Percentiles rank a stretch among this genome's conserved stretches.
phyloP scores from a whole-genome alignment of 2,329 filamentous ascomycete genomes.

The Alternaria sp. region DNA sequence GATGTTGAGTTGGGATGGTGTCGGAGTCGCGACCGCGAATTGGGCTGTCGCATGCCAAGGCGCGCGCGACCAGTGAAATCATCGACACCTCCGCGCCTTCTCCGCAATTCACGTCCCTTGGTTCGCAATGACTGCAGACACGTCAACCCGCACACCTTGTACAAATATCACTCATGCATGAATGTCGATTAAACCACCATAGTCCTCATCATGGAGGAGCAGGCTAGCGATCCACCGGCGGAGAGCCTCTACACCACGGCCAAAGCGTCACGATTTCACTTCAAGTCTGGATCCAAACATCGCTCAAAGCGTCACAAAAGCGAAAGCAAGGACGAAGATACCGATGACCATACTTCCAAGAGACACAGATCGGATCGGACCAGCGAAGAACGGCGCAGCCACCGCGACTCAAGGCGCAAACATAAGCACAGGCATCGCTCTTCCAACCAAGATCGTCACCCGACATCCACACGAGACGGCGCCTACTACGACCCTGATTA shows the following conservation, averaged over 20 bases:
- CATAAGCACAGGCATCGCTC: conserved; percentile 27
- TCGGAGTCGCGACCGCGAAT: background rate
- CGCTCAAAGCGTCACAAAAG: conserved; percentile 27
- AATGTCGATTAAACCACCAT: conserved; percentile 11
- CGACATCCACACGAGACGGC: conserved; percentile 36
- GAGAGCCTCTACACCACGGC: conserved; percentile 32
- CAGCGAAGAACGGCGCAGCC: conserved; percentile 5
- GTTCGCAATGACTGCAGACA: background rate
- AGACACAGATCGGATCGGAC: conserved; percentile 20
- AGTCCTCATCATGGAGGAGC: conserved; percentile 37
- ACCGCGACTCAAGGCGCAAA: conserved; percentile 23
- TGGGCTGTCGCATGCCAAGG: conserved; percentile 27
- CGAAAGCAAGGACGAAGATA: conserved; percentile 12
- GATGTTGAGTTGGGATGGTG: conserved; percentile 12
- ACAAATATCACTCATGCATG: conserved; percentile 22
- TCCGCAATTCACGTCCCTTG: conserved; percentile 20
- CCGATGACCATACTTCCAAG: conserved; percentile 13
- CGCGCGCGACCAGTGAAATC: conserved; percentile 35
- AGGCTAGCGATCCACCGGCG: conserved; percentile 27
- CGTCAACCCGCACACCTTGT: background rate
- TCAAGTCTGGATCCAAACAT: conserved; percentile 43
- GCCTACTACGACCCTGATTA: conserved; percentile 41
- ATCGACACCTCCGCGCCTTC: conserved; percentile 31
- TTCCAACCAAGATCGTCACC: conserved; percentile 24
- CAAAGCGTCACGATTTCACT: conserved; percentile 47